phyloP scores from a whole-genome alignment of 495 filamentous ascomycete genomes.

The Endocarpon pusillum region DNA sequence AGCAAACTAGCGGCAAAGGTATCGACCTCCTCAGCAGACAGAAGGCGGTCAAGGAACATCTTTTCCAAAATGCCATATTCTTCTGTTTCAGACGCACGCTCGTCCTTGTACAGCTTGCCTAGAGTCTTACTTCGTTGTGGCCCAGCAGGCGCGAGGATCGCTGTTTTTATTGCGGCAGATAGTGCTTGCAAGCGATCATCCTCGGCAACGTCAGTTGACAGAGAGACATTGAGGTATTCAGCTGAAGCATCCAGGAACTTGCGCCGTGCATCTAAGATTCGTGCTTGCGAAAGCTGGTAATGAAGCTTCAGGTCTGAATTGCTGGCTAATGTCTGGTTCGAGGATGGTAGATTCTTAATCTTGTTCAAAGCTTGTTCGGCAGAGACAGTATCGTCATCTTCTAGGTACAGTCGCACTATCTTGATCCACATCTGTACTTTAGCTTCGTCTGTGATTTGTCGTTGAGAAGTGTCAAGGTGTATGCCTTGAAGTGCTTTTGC shows the following conservation, averaged over 20 bases:
- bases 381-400: slow-evolving; percentile 76
- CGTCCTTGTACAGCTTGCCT: slow-evolving; percentile 83
- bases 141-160: slow-evolving; percentile 84
- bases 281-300: slow-evolving; percentile 80
- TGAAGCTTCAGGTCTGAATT: slow-evolving; percentile 58
- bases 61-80: slow-evolving; percentile 89
- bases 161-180: slow-evolving; percentile 77
- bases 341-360: slow-evolving; percentile 78
- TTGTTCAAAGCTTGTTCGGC: slow-evolving; percentile 83
- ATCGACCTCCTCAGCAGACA: slow-evolving; percentile 62
- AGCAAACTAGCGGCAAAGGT: slow-evolving; percentile 66
- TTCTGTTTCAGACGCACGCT: slow-evolving; percentile 54
- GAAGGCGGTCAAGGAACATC: slow-evolving; percentile 84
- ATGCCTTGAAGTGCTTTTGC: slow-evolving; percentile 69
- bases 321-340: slow-evolving; percentile 27
- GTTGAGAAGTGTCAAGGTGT: slow-evolving; percentile 72
- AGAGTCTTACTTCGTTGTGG: slow-evolving; percentile 65
- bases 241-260: slow-evolving; percentile 79
- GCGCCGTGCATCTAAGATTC: slow-evolving; percentile 79
- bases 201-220: slow-evolving; percentile 59
- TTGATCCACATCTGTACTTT: slow-evolving; percentile 77
- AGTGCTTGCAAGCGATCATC: slow-evolving; percentile 72
- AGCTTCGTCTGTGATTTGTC: slow-evolving; percentile 58
- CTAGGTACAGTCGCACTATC: slow-evolving; percentile 85
- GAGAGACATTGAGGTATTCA: slow-evolving; percentile 72